phyloP scores from a whole-genome alignment of 495 filamentous ascomycete species.

The Aspergillus homomorphus region DNA sequence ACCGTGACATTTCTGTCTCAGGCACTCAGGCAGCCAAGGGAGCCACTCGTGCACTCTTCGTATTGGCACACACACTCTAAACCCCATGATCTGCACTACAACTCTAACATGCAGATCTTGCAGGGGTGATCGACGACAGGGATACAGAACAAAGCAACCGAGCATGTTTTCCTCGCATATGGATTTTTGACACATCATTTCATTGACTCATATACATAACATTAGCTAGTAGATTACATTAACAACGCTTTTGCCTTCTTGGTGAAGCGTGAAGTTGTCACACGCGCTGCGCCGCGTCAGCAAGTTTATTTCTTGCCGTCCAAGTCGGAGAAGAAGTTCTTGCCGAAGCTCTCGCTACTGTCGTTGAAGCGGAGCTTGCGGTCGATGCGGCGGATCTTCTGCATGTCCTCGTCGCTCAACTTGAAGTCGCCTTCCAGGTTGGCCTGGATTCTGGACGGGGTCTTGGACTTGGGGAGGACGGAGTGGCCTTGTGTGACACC shows the following conservation, averaged over 20 bases:
- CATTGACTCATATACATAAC: neutral
- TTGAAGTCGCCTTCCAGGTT: conserved; percentile 62
- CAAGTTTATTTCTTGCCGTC: conserved; percentile 50
- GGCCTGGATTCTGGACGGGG: conserved; percentile 48
- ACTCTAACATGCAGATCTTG: neutral
- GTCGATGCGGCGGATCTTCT: conserved; percentile 51
- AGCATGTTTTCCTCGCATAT: neutral
- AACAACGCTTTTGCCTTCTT: neutral
- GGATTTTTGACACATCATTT: neutral
- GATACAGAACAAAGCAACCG: neutral
- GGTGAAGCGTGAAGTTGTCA: neutral
- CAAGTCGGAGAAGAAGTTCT: conserved; percentile 57
- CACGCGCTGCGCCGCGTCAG: neutral
- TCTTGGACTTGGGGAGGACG: conserved; percentile 67
- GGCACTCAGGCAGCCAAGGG: neutral
- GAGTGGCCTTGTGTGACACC: conserved; percentile 61
- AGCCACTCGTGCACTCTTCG: neutral
- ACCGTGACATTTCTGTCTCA: neutral
- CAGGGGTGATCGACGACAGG: neutral
- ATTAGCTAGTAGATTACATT: neutral
- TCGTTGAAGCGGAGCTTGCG: conserved; percentile 62
- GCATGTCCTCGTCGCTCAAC: conserved; percentile 48
- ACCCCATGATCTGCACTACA: neutral
- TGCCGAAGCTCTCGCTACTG: conserved; percentile 51
- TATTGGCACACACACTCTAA: no score